phyloP scores from a whole-genome alignment of 768 basidiomycete species.

The Tricholoma flavovirens region DNA sequence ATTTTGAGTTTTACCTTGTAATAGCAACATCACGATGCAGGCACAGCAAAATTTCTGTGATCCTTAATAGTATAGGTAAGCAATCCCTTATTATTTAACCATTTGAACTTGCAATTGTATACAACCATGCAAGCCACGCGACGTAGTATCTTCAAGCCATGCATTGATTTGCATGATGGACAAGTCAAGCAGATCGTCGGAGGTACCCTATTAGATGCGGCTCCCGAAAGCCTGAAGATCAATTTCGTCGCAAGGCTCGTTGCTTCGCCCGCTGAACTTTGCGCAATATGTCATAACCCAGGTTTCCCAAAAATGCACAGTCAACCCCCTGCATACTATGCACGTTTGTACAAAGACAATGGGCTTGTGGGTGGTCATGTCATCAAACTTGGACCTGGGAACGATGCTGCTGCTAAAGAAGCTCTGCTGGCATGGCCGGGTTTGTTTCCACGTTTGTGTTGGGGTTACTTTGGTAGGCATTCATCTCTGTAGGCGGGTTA shows the following conservation, averaged over 20 bases:
- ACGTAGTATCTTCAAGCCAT: constrained; percentile 73
- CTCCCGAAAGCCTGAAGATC: constrained; percentile 60
- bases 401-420: constrained; percentile 82
- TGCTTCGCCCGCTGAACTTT: neutral
- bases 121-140: constrained; percentile 31
- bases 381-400: constrained; percentile 90
- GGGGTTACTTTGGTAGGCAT: constrained; percentile 3
- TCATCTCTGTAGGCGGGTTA: constrained; percentile 49
- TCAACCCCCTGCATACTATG: constrained; percentile 74
- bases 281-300: neutral
- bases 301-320: constrained; percentile 31
- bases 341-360: constrained; percentile 66
- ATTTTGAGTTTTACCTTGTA: too few species aligned
- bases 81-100: too few species aligned
- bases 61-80: too few species aligned
- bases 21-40: too few species aligned
- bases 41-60: too few species aligned
- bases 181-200: constrained; percentile 98
- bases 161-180: constrained; percentile 95
- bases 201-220: constrained; percentile 74
- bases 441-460: constrained; percentile 31
- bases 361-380: constrained; percentile 85
- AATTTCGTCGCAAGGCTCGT: constrained; percentile 88
- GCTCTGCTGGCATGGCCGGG: constrained; percentile 85
- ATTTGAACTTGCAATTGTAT: neutral